Evolutionary conservation across 805 yeast genomes (phyloP), one percentile per base, ranked within the genome.

Genomic region (Komagataella pastoris): DNA sequence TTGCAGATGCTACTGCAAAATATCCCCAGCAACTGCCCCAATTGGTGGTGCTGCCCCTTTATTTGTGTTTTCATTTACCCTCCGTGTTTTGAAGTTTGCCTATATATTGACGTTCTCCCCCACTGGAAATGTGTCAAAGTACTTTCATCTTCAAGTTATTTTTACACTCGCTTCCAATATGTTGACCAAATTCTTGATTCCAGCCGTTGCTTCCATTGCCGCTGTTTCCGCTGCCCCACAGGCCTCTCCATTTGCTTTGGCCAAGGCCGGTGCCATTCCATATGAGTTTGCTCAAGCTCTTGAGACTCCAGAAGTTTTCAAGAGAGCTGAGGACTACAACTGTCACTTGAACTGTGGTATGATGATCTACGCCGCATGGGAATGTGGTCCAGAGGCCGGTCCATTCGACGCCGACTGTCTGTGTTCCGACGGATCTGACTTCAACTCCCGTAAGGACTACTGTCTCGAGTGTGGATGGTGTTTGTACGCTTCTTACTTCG

Each of bases 381-480:
- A 58, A 2, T 66, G 67, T 55, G 54, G 53, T 1, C 47, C 55
- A 2, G 61, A 59, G 49, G 48, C 52, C 21, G 65, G 66, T 17
- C 65, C 68, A 48, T 67, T 61, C 59, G 64, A 64, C 55, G 36
- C 54, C 30, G 51, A 55, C 14, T 66, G 71, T 59, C 56, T 69
- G 47, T 69, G 73, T 65, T 48, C 57, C 14, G 47, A 52, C 0
- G 68, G 48, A 43, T 51, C 67, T 30, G 24, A 54, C 7, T 69
- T 69, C 61, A 17, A 58, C 49, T 30, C 51, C 10, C 57, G 59
- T 48, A 65, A 67, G 54, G 55, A 57, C 17, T 54, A 55, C 7
- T 69, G 73, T 60, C 60, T 69, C 56, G 67, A 59, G 49, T 69
- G 73, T 65, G 73, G 71, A 47, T 68, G 73, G 70, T 66, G 70